A percentile compares a stretch with the other conserved stretches of the same genome.
These are phyloP conservation scores for Hyaloperonospora arabidopsidis DNA, from an alignment of 352 stramenopile genomes.

Conservation along the genomic window DNA sequence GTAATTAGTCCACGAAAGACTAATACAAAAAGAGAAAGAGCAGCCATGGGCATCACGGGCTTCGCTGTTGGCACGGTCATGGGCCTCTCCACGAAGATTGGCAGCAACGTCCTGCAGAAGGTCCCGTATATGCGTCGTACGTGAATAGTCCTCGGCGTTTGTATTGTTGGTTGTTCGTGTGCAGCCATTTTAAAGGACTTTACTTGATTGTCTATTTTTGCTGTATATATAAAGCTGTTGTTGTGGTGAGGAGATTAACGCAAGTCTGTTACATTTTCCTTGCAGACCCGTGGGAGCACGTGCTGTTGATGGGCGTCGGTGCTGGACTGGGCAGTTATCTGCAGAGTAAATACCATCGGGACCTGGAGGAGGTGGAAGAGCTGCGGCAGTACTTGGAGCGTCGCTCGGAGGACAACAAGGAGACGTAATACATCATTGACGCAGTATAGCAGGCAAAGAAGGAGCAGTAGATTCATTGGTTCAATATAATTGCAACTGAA, in stretches of 20 bases:
- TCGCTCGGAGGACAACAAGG: slow-evolving; percentile 44
- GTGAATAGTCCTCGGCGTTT: slow-evolving; percentile 11
- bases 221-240: no score
- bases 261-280: slow-evolving; percentile 1
- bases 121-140: slow-evolving; percentile 77
- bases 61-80: slow-evolving; percentile 60
- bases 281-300: slow-evolving; percentile 74
- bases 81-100: slow-evolving; percentile 74
- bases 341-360: slow-evolving; percentile 69
- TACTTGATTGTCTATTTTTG: not conserved
- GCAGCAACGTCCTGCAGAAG: slow-evolving; percentile 78
- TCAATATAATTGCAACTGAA: slow-evolving; percentile 10
- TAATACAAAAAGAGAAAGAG: no score
- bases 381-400: slow-evolving; percentile 66
- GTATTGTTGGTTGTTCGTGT: no score
- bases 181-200: not conserved
- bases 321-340: slow-evolving; percentile 51
- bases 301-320: slow-evolving; percentile 62
- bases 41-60: slow-evolving; percentile 58
- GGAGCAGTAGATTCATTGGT: not conserved
- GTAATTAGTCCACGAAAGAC: no score
- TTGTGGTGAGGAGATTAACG: no score
- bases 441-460: slow-evolving; percentile 2
- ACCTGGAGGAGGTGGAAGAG: slow-evolving; percentile 70
- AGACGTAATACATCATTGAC: slow-evolving; percentile 24